Percentiles rank a stretch among this genome's conserved stretches.
Conservation (phyloP, 2,329 filamentous ascomycete genomes). For the Malbranchea cinnamomea region DNA sequence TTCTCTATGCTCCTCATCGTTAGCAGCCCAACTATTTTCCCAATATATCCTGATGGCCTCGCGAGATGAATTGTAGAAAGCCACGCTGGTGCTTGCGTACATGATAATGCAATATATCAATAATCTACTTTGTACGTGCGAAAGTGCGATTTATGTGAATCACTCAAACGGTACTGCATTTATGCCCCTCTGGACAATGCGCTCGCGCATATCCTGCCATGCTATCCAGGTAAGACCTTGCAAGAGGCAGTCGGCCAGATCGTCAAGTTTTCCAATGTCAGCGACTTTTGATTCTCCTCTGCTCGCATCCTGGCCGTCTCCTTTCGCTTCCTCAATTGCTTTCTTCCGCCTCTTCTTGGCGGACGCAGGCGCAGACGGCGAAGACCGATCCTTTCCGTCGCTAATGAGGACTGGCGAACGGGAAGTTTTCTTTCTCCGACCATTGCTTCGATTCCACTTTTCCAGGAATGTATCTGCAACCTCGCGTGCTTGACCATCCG, state of each 20-base stretch:
- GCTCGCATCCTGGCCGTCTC: slow-evolving; percentile 1
- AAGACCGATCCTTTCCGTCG: background rate
- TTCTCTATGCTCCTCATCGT: no score
- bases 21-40: no score
- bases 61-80: no score
- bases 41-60: no score
- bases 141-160: no score
- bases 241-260: slow-evolving; percentile 64
- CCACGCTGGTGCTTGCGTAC: no score
- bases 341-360: slow-evolving; percentile 10
- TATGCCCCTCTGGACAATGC: slow-evolving; percentile 14
- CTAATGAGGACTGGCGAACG: no score
- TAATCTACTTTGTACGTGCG: no score
- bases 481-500: slow-evolving; percentile 10
- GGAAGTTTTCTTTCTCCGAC: background rate
- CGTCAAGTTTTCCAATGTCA: slow-evolving; percentile 51
- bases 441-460: slow-evolving; percentile 14
- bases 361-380: background rate
- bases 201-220: slow-evolving; percentile 43
- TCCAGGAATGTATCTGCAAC: slow-evolving; percentile 17
- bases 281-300: slow-evolving; percentile 7
- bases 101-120: no score
- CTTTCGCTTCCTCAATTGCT: slow-evolving; percentile 1
- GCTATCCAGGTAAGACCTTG: slow-evolving; percentile 64
- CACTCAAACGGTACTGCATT: slow-evolving; percentile 9